Conservation (phyloP, 148 eudicot species). For the Camellia lanceoleosa region DNA sequence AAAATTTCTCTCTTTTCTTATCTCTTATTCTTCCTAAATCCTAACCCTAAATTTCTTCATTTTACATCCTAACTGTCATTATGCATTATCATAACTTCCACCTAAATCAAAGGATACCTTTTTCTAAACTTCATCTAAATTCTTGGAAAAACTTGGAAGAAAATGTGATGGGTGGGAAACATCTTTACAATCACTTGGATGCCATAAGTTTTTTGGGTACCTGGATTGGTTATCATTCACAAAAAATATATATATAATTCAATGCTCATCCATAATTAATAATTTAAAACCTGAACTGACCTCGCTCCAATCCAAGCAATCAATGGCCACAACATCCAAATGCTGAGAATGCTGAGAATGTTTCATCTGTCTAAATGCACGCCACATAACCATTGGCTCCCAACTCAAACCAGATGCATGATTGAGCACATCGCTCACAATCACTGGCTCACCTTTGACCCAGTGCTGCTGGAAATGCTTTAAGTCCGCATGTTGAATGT, state of each 20-base stretch:
- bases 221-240: background rate
- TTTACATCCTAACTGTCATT: too few species aligned
- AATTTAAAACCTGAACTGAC: conserved; percentile 4
- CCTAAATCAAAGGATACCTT: too few species aligned
- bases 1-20: too few species aligned
- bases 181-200: background rate
- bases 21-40: too few species aligned
- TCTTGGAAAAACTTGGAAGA: background rate
- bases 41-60: too few species aligned
- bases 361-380: conserved; percentile 50
- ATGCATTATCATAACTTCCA: too few species aligned
- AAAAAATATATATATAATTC: background rate
- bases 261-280: background rate
- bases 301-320: conserved; percentile 62
- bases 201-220: background rate
- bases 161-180: background rate
- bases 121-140: too few species aligned
- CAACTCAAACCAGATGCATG: conserved; percentile 55
- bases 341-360: conserved; percentile 29
- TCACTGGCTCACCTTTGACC: conserved; percentile 51
- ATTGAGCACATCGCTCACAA: conserved; percentile 50
- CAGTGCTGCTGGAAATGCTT: conserved; percentile 59
- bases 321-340: conserved; percentile 40
- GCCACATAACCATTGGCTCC: conserved; percentile 75
- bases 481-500: conserved; percentile 31